Evolutionary conservation across 805 yeast species (phyloP).

Genomic region (Cyberlindnera amylophila): DNA sequence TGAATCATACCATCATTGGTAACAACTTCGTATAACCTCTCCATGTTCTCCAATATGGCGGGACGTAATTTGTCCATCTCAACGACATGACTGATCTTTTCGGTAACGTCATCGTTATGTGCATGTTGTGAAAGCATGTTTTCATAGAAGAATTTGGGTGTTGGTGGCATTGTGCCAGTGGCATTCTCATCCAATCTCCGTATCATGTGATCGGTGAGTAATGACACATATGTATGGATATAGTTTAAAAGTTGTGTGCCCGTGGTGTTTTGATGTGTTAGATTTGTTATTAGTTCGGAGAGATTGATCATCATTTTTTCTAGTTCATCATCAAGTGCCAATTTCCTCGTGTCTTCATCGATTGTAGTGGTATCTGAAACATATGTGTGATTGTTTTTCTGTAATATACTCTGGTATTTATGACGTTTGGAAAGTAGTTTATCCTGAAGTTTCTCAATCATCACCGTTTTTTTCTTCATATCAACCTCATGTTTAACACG

Average conservation of each 20-base stretch:
- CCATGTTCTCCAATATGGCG: conserved; percentile 11
- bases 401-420: conserved; percentile 10
- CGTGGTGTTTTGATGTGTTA: conserved; percentile 14
- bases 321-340: conserved; percentile 20
- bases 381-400: conserved; percentile 1
- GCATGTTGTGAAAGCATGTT: background rate
- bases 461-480: conserved; percentile 16
- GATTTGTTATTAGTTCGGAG: conserved; percentile 16
- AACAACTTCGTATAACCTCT: conserved; percentile 18
- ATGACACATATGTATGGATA: conserved; percentile 5
- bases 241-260: conserved; percentile 10
- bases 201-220: conserved; percentile 5
- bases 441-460: conserved; percentile 21
- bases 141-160: conserved; percentile 16
- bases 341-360: conserved; percentile 1
- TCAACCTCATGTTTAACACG: conserved; percentile 21
- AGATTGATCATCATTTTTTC: conserved; percentile 19
- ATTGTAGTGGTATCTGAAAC: background rate
- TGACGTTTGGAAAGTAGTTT: conserved; percentile 8
- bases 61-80: conserved; percentile 10
- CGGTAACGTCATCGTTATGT: conserved; percentile 2
- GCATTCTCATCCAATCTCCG: background rate
- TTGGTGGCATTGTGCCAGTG: conserved; percentile 13
- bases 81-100: conserved; percentile 5
- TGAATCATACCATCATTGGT: conserved; percentile 4